Evolutionary conservation across 495 filamentous ascomycete species (phyloP), one percentile per base, ranked within the genome.

Genomic region (Pyrenula aspistea): DNA sequence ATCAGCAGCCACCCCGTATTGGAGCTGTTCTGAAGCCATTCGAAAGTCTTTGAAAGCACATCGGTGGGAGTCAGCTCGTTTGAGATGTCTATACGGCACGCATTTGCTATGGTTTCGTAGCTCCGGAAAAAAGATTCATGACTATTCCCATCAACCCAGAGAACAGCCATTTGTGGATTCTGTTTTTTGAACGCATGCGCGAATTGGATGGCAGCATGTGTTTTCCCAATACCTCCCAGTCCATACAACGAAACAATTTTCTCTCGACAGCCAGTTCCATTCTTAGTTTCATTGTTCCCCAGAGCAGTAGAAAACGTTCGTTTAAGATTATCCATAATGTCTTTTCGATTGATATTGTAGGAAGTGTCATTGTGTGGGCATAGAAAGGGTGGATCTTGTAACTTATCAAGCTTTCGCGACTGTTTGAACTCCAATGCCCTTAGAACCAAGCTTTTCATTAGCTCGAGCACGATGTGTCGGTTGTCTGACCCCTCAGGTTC

Each of bases 1-100:
- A 79, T 62, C 56, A 81, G 57, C 22, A 78, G 53, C 78, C 77
- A 83, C 3, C 54, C 56, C 19, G 15, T 42, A 42, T 42, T 42
- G 4, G 31, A 42, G 31, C 4, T 15, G 31, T 15, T 42, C 31
- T 42, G 31, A 15, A 42, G 31, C 31, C 31, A 42, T 42, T 42
- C 31, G 8, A 42, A 15, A 42, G 31, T 42, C 15, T 15, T 42
- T 42, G 31, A 42, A 42, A 15, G 15, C 31, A 42, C 15, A 42
- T 42, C 31, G 31, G 31, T 15, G 8, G 8, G 15, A 42, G 31
- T 42, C 8, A 42, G 31, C 31, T 42, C 31, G 31, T 42, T 42
- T 4, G 31, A 42, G 15, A 15, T 15, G 15, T 4, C 31, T 42
- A 42, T 42, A 15, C 31, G 8, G 31, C 31, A 42, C 31, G 4